A percentile compares a stretch with the other conserved stretches of the same genome.
Evolutionary conservation across 164 flowering plant genomes (phyloP).

Genomic region (Dillenia suffruticosa): DNA sequence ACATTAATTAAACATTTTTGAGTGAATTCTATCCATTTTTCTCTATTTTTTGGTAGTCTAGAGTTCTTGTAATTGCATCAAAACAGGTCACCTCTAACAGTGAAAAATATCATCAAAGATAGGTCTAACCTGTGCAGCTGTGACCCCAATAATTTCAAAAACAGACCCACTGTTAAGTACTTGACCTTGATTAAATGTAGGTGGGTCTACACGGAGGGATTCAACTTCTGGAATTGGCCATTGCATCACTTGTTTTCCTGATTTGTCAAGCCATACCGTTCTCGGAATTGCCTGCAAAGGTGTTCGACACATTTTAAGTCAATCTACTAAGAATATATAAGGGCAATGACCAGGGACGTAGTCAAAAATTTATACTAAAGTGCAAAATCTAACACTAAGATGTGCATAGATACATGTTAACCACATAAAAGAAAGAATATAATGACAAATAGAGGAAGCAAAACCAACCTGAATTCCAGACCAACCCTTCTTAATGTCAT

Average conservation of each 20-base stretch:
- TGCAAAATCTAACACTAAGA: neutral
- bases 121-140: constrained; percentile 8
- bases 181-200: neutral
- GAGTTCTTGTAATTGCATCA: neutral
- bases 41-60: neutral
- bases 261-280: constrained; percentile 3
- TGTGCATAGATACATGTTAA: no score
- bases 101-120: no score
- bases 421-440: no score
- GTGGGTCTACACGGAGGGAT: neutral
- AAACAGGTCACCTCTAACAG: neutral
- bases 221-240: constrained; percentile 11
- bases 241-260: constrained; percentile 12
- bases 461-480: no score
- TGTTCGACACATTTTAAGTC: no score
- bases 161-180: constrained; percentile 4
- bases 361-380: neutral
- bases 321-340: neutral
- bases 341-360: no score
- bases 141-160: neutral
- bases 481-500: no score
- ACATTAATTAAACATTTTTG: neutral
- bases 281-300: constrained; percentile 13
- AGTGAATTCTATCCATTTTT: neutral
- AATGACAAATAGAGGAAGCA: no score